Evolutionary conservation across 2,329 filamentous ascomycete species (phyloP), one percentile per base, ranked within the genome.

Genomic region (Cladorrhinum sp.): DNA sequence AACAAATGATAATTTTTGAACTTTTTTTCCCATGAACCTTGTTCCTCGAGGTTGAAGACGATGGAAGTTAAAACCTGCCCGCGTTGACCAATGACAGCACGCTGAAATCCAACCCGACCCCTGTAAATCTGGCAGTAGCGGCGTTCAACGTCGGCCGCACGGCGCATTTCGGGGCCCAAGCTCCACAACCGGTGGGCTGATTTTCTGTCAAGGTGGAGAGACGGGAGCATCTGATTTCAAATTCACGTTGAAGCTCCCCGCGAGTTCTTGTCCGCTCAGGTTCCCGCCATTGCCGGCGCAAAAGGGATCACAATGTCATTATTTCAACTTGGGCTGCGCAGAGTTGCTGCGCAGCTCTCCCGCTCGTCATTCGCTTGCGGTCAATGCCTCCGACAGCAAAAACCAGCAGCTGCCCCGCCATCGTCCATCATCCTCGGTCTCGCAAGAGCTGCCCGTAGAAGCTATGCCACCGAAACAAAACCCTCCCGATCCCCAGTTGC

Each of bases 291-390:
- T 62, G 55, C 29, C 58, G 59, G 53, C 60, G 52, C 50, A 55
- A 59, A 59, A 16, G 41, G 50, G 52, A 57, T 52, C 53, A 58
- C 54, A 18, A 73, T 73, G 71, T 64, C 67, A 24, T 69, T 69
- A 52, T 66, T 71, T 13, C 68, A 70, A 58, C 57, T 67, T 22
- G 69, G 70, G 25, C 61, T 73, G 50, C 69, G 67, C 38, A 67
- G 70, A 64, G 65, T 66, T 16, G 64, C 67, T 16, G 12, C 62
- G 8, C 67, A 67, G 60, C 59, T 69, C 5, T 62, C 68, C 5
- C 60, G 64, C 23, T 71, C 75, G 29, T 73, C 76, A 59, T 76
- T 80, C 57, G 69, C 77, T 69, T 82, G 79, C 72, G 78, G 79
- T 64, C 81, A 82, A 76, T 83, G 79, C 59, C 55, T 65, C 18